These are phyloP conservation scores for Rhododendron ferrugineum DNA, from an alignment of 148 eudicot genomes.

Conservation along the genomic window DNA sequence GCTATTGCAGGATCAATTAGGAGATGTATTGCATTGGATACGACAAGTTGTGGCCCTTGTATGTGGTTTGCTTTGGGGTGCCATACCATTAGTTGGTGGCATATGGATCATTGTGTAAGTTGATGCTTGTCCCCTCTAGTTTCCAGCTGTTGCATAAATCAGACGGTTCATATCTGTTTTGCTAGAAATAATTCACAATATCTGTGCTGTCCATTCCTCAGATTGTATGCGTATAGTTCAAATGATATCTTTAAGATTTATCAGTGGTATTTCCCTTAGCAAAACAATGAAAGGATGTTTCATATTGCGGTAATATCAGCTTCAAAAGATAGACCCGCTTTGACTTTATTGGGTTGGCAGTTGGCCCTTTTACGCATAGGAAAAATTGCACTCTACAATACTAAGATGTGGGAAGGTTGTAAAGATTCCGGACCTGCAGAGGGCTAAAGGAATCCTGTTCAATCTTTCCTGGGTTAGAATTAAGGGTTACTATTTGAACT, in stretches of 20 bases:
- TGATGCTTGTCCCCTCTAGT: neutral
- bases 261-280: neutral
- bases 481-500: neutral
- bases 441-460: neutral
- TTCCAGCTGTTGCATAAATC: neutral
- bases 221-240: neutral
- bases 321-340: neutral
- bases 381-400: neutral
- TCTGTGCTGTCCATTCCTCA: neutral
- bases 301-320: neutral
- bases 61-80: slow-evolving; percentile 82
- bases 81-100: slow-evolving; percentile 95
- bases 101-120: slow-evolving; percentile 88
- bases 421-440: neutral
- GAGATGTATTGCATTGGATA: slow-evolving; percentile 92
- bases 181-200: neutral
- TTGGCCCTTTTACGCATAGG: neutral
- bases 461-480: neutral
- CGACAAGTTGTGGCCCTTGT: slow-evolving; percentile 71
- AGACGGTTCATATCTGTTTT: neutral
- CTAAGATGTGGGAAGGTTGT: neutral
- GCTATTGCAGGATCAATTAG: slow-evolving; percentile 70
- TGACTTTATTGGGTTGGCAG: too few relatives aligned
- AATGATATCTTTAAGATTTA: neutral
- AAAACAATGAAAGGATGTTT: neutral